These are phyloP conservation scores for Scedosporium boydii DNA, from an alignment of 2,329 filamentous ascomycete species.

Conservation along the genomic window DNA sequence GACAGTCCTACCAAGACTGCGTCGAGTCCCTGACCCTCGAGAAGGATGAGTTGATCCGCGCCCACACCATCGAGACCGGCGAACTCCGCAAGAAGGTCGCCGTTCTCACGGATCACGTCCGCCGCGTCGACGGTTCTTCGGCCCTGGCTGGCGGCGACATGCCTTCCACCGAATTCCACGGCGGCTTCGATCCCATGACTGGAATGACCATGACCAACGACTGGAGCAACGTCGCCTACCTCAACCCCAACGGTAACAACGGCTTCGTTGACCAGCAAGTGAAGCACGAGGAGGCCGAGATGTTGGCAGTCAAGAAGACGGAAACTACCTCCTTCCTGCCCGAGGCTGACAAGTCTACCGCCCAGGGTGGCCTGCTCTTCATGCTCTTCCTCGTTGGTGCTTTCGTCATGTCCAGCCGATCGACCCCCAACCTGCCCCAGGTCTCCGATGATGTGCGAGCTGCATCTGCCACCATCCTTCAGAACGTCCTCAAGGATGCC, in stretches of 20 bases:
- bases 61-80: constrained; percentile 81
- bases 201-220: constrained; percentile 69
- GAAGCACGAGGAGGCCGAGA: constrained; percentile 49
- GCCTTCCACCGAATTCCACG: constrained; percentile 36
- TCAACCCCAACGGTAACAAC: constrained; percentile 51
- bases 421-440: constrained; percentile 60
- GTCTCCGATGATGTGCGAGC: constrained; percentile 74
- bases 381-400: constrained; percentile 96
- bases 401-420: constrained; percentile 83
- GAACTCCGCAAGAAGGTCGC: constrained; percentile 89
- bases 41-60: constrained; percentile 83
- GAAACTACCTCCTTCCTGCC: constrained; percentile 19
- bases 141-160: constrained; percentile 27
- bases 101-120: constrained; percentile 64
- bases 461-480: constrained; percentile 66
- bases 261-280: constrained; percentile 53
- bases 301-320: constrained; percentile 37
- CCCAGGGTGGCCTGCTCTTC: constrained; percentile 75
- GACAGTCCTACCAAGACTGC: constrained; percentile 65
- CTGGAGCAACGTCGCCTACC: constrained; percentile 70
- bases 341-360: constrained; percentile 53
- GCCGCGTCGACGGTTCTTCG: constrained; percentile 55
- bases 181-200: constrained; percentile 69
- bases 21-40: constrained; percentile 71
- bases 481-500: constrained; percentile 75